Evolutionary conservation across 2,329 filamentous ascomycete genomes (phyloP), one percentile per base, ranked within the genome.

Genomic region (Didymella keratinophila): DNA sequence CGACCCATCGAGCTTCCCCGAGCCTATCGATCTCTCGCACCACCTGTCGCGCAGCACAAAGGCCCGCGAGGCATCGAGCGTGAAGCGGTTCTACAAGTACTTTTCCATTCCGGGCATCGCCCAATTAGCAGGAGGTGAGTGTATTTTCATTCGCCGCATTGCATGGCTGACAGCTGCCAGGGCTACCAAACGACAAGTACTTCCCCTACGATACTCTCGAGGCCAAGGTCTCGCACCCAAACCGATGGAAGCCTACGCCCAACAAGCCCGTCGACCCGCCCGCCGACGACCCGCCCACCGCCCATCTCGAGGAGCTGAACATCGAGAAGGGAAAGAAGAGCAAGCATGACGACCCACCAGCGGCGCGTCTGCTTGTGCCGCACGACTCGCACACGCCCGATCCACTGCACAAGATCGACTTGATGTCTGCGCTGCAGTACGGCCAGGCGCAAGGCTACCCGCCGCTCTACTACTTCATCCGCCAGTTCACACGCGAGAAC

Each of bases 121-220:
- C 16, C 87, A 88, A 68, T 74, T 88, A 36, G 86, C 86, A 11
- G 86, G 86, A 69, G 86, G 86, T 84, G 73, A n/a, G 60, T 52
- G 21, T 20, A 54, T 46, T n/a, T 27, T 4, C 1, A 8, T 23
- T 18, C 21, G 21, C 51, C 10, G 32, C 5, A 8, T 21, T n/a
- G 21, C 21, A 14, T 34, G 23, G 57, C 70, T 71, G 44, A 71
- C 58, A 18, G 16, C 12, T 12, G 47, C 63, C 49, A 93, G 91
- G 92, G 60, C 85, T 96, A 21, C 93, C 93, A 16, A 89, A 95
- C 76, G 82, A 89, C 37, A 84, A 85, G 57, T 92, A 92, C 79
- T 97, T 97, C 72, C 93, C 93, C 9, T 97, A 90, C 77, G 93
- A 97, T 70, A 95, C 92, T 0, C 86, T 97, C 62, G 92, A 96